Percentiles rank a stretch among this genome's conserved stretches.
These are phyloP conservation scores for Zygoascus tannicola DNA, from an alignment of 805 yeast genomes.

Conservation along the genomic window DNA sequence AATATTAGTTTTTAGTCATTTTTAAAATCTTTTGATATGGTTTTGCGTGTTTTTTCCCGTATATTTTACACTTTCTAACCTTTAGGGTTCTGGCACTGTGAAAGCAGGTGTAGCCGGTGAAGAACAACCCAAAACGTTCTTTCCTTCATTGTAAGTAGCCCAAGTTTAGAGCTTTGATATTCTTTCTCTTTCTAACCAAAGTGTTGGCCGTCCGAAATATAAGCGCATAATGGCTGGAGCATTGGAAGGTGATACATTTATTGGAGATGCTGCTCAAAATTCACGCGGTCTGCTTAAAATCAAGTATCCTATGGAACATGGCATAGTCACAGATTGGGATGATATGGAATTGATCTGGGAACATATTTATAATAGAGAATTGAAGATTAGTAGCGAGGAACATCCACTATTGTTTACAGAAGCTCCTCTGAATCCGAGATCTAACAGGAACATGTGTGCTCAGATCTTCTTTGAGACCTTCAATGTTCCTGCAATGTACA, in stretches of 20 bases:
- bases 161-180: background rate
- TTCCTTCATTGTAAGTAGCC: conserved; percentile 42
- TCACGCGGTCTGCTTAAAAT: conserved; percentile 68
- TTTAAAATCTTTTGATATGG: background rate
- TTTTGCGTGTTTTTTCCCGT: background rate
- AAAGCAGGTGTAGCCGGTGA: conserved; percentile 94
- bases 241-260: conserved; percentile 53
- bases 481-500: conserved; percentile 65
- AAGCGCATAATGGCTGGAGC: conserved; percentile 72
- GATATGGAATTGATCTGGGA: conserved; percentile 82
- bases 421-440: conserved; percentile 70
- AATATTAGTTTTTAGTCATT: background rate
- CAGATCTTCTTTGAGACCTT: conserved; percentile 65
- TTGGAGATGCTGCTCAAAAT: conserved; percentile 69
- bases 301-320: conserved; percentile 68
- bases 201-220: conserved; percentile 77
- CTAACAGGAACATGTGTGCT: conserved; percentile 50
- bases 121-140: conserved; percentile 60
- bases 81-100: conserved; percentile 66
- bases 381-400: conserved; percentile 56
- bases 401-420: conserved; percentile 86
- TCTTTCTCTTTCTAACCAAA: conserved; percentile 3
- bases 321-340: conserved; percentile 72
- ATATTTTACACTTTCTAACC: background rate
- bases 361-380: conserved; percentile 48